Base-by-base conservation (phyloP, 208 protist species). In the Crithidia brevicula region DNA sequence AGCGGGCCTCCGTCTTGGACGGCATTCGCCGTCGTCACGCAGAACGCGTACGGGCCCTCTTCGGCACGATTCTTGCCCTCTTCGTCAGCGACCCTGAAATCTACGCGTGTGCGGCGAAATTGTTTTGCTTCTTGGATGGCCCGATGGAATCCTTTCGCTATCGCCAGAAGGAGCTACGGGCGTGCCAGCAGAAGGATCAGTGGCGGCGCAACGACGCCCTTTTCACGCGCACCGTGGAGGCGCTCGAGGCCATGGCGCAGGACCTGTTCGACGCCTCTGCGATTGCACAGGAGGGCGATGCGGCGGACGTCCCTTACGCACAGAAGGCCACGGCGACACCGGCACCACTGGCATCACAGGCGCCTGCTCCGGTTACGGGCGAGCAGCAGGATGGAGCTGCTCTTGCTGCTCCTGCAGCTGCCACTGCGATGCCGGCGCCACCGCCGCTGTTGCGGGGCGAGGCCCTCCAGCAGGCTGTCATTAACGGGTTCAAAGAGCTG, bases 31-130 rank as follows among this genome's bases (percentile, higher is more conserved):
- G 57, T 18, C 88, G 91, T n/a, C 86, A 94, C 74, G 76, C 73
- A 36, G 67, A 85, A 6, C 88, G 91, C 40, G 77, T 94, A 46
- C 84, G 85, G 4, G 79, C 80, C 51, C 77, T 93, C 13, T 96
- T 94, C 67, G 31, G 62, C 30, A 73, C 74, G 3, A 78, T 96
- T 54, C 71, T 89, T 22, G 80, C 83, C 28, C 66, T 86, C 13
- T 96, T 94, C 72, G 91, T 96, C 31, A 89, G 71, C 25, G 86
- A 94, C 73, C 88, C 88, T 2, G 88, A 94, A 46, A 78, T 96
- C 20, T 96, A 96, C 80, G 65, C 68, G 40, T 86, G 83, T 58
- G 83, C 82, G 4, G 91, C 91, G 43, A 73, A 77, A 53, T 57
- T 94, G 16, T 79, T 86, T 46, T 40, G 45, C 31, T 88, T 85